Evolutionary conservation across 192 early-diverging fungal genomes (phyloP).

Genomic region (Umbelopsis sp.): DNA sequence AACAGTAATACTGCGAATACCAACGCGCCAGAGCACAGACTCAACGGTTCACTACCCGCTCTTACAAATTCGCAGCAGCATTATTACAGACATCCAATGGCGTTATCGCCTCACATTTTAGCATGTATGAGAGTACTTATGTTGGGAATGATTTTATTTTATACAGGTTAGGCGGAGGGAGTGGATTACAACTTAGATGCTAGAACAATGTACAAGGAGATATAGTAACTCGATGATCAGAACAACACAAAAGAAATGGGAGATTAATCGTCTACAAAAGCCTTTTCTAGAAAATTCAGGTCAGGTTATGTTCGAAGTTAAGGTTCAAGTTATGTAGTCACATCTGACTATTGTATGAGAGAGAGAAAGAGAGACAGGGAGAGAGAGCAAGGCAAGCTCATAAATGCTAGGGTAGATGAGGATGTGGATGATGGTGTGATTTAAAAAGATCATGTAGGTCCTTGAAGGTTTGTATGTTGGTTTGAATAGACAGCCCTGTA

Average conservation of each 20-base stretch:
- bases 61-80: too few species aligned
- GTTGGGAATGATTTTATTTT: neutral
- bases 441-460: neutral
- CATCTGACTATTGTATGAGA: too few species aligned
- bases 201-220: neutral
- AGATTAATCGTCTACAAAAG: too few species aligned
- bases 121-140: too few species aligned
- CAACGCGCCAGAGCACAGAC: slow-evolving; percentile 5
- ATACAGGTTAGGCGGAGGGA: neutral
- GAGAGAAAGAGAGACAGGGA: too few species aligned
- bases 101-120: neutral
- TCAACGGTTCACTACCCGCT: neutral
- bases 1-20: too few species aligned
- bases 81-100: neutral
- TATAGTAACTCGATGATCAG: too few species aligned
- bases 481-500: slow-evolving; percentile 19
- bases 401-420: neutral
- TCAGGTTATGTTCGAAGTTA: too few species aligned
- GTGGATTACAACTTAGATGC: neutral
- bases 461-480: slow-evolving; percentile 4
- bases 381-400: too few species aligned
- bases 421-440: slow-evolving; percentile 1
- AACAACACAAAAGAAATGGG: too few species aligned
- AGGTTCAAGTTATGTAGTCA: too few species aligned
- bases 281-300: too few species aligned